Evolutionary conservation across 805 yeast species (phyloP), one percentile per base, ranked within the genome.

Genomic region (Lipomyces orientalis): DNA sequence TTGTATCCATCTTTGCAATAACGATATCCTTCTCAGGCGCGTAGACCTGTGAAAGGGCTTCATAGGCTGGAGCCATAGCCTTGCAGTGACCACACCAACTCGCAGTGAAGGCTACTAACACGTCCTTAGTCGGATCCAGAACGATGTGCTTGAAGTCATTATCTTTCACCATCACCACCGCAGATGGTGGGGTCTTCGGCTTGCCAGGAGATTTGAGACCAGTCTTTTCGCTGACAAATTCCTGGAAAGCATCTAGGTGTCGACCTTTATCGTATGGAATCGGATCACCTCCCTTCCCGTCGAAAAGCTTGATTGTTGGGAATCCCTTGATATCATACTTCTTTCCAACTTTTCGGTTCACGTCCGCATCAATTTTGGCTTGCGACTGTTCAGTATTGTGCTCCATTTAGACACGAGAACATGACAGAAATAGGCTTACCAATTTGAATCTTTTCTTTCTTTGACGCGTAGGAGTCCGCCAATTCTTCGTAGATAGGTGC

Each of bases 301-400:
- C 73, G 34, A 71, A 71, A 56, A 22, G 64, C 63, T 88, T 79
- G 43, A 95, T 77, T 0, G 97, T 91, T 8, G 99, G 99, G 78
- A 85, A 94, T 0, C 97, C 97, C 72, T 86, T 82, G 46, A 95
- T 81, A 62, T 84, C 83, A 77, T 89, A 83, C 66, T 84, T 79
- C 34, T 87, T 80, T 79, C 98, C 93, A 4, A 94, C 76, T 52
- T 81, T 83, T 77, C 89, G 88, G 76, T 94, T 92, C 67, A 76
- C 77, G 9, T 84, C 86, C 61, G 85, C 83, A 75, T 93, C 97
- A 79, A 98, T 95, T 78, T 95, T 90, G 19, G 94, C 91, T 61
- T 96, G 88, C 22, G 49, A 43, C n/a, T 3, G 49, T 43, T 16
- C 16, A 19, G 4, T 16, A 6, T 43, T n/a, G 25, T 19, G 49